Conservation (phyloP, 371 early-diverging fungal genomes). For the Mortierella sp. region DNA sequence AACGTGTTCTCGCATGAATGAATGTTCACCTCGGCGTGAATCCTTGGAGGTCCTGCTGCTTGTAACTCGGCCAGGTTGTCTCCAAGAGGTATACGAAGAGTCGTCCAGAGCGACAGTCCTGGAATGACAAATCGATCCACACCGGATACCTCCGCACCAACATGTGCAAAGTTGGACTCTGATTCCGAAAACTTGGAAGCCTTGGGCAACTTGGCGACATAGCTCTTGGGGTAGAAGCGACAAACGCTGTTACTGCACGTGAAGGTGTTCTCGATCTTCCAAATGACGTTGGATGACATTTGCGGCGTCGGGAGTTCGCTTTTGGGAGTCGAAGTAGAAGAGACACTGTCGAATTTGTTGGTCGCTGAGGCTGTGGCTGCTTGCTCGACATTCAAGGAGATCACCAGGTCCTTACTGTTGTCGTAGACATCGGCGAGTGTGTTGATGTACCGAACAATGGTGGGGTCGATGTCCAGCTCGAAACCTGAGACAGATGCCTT, state of each 20-base stretch:
- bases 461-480: conserved; percentile 76
- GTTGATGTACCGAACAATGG: conserved; percentile 80
- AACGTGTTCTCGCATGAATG: conserved; percentile 83
- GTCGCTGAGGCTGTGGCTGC: conserved; percentile 13
- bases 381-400: conserved; percentile 38
- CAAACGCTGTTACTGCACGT: conserved; percentile 60
- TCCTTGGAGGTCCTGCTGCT: conserved; percentile 61
- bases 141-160: conserved; percentile 59
- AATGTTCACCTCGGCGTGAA: conserved; percentile 79
- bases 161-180: conserved; percentile 45
- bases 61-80: conserved; percentile 57
- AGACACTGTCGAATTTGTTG: conserved; percentile 31
- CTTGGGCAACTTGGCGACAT: conserved; percentile 46
- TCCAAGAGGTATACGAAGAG: conserved; percentile 76
- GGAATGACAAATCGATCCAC: conserved; percentile 77
- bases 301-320: conserved; percentile 18
- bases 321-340: conserved; percentile 26
- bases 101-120: conserved; percentile 73
- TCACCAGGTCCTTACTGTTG: conserved; percentile 58
- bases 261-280: conserved; percentile 57
- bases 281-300: conserved; percentile 34
- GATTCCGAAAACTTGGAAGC: conserved; percentile 50
- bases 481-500: conserved; percentile 78
- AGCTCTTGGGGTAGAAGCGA: conserved; percentile 69
- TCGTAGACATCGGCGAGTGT: conserved; percentile 77